Base-by-base conservation (phyloP, 2,329 filamentous ascomycete genomes). In the Ilyonectria sp. region DNA sequence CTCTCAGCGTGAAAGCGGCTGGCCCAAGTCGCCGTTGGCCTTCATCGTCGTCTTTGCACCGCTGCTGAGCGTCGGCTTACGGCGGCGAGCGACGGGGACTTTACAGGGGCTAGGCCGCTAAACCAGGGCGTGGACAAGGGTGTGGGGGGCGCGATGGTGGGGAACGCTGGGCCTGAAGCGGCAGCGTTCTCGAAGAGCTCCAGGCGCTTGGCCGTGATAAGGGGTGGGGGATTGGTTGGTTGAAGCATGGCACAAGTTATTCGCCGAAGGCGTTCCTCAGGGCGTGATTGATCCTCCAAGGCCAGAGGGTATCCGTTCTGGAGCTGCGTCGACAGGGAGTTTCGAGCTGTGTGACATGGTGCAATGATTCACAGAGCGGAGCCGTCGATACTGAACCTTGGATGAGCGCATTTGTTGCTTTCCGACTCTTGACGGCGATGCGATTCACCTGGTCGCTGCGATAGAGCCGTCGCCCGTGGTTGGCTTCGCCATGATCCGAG, bases 111-210 rank as follows among this genome's bases (percentile, higher is more conserved):
- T 33, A 53, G n/a, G 23, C 57, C 40, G 40, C 40, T 43, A 43
- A n/a, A n/a, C 40, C 52, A 61, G 44, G 61, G 29, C 3, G 58
- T n/a, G 26, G 35, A 37, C 19, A 35, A 47, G 46, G 57, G 8
- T n/a, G 8, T 4, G 19, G 40, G 40, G 40, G 40, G 6, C 35
- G 23, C 19, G 43, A 37, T 21, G 40, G 55, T 43, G 40, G 59
- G 50, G 46, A n/a, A 21, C 49, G 44, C 54, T 63, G 59, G 50
- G 43, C 62, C 46, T 10, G n/a, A 64, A 67, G 53, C n/a, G 52
- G 68, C 29, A 64, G 56, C 43, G 56, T 69, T 70, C 66, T 26
- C 66, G 68, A 68, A 61, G 65, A 46, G 35, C 35, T 52, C 35
- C 33, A 54, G 55, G 26, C 46, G 46, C 37, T 54, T 29, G 29